Conservation (phyloP, 805 yeast species). For the Monosporozyma solicola region DNA sequence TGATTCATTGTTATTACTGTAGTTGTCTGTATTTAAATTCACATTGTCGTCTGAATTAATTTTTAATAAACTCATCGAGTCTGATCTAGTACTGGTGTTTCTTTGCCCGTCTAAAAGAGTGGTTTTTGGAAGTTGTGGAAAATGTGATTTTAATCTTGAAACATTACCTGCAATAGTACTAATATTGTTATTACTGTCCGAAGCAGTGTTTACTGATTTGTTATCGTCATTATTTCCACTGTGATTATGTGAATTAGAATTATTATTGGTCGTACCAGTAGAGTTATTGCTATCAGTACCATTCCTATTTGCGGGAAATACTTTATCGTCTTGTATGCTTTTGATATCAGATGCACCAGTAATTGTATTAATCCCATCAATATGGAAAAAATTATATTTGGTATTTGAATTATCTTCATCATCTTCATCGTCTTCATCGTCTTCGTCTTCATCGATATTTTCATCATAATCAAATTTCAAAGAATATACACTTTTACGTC, state of each 20-base stretch:
- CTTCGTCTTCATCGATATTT: constrained; percentile 27
- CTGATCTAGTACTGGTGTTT: constrained; percentile 6
- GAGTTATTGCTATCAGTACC: not conserved
- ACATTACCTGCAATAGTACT: constrained; percentile 8
- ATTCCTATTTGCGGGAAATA: not conserved
- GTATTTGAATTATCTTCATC: constrained; percentile 13
- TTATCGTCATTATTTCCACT: not conserved
- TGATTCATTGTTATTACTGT: constrained; percentile 1
- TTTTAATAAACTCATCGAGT: constrained; percentile 2
- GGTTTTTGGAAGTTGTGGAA: constrained; percentile 7
- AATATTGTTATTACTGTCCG: not conserved
- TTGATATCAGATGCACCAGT: not conserved
- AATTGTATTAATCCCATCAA: not conserved
- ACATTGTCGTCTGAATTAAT: not conserved
- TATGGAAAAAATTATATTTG: constrained; percentile 19
- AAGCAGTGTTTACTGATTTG: not conserved
- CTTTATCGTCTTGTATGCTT: not conserved
- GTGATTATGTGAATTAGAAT: not conserved
- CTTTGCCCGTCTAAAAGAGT: constrained; percentile 6
- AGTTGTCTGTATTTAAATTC: not conserved
- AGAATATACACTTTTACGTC: constrained; percentile 11
- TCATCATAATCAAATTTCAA: constrained; percentile 28
- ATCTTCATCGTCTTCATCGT: constrained; percentile 27
- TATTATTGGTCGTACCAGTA: constrained; percentile 1
- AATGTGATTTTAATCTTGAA: constrained; percentile 13